Conservation (phyloP, 2,329 filamentous ascomycete genomes). For the Microsporum audouinii region DNA sequence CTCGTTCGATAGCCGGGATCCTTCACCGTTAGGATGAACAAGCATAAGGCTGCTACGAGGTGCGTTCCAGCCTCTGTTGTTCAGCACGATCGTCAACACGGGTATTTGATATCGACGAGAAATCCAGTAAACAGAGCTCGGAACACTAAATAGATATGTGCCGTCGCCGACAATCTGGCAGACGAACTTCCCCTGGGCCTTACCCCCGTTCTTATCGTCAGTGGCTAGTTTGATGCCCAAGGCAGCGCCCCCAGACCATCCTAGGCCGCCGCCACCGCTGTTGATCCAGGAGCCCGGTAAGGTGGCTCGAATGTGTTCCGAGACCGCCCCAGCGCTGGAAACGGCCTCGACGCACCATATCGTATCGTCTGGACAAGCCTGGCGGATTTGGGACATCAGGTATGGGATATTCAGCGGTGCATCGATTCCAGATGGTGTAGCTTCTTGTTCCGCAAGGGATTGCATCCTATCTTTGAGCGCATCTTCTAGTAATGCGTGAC, state of each 20-base stretch:
- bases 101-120: constrained; percentile 54
- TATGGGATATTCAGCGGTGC: constrained; percentile 53
- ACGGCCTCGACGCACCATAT: constrained; percentile 72
- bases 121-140: constrained; percentile 58
- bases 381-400: constrained; percentile 45
- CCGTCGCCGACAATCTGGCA: constrained; percentile 58
- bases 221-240: constrained; percentile 65
- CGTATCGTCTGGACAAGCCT: constrained; percentile 49
- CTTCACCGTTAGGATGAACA: constrained; percentile 54
- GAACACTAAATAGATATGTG: constrained; percentile 55
- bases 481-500: constrained; percentile 46
- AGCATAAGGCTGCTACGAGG: constrained; percentile 50
- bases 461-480: constrained; percentile 50
- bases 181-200: constrained; percentile 44
- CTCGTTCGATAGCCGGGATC: constrained; percentile 49
- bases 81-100: constrained; percentile 54
- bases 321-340: constrained; percentile 55
- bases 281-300: constrained; percentile 67
- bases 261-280: constrained; percentile 67
- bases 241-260: constrained; percentile 67
- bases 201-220: constrained; percentile 40
- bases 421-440: constrained; percentile 46
- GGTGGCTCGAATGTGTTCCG: constrained; percentile 58
- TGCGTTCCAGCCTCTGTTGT: constrained; percentile 62
- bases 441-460: constrained; percentile 46